Base-by-base conservation (phyloP, 1,139 yeast genomes). In the Lipomyces yarrowii region DNA sequence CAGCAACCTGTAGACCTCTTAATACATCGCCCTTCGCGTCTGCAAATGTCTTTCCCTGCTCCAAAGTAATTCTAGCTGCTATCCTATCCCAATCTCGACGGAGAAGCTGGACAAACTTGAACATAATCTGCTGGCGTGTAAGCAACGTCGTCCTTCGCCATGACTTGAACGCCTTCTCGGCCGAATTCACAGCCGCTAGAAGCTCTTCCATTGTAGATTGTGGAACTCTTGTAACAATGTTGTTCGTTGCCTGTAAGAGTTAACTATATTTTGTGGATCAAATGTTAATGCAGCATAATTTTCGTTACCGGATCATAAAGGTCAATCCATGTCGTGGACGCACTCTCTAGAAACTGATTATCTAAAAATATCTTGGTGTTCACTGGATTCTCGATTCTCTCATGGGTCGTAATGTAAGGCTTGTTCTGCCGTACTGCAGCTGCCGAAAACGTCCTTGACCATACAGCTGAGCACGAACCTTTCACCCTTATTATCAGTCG, bases 1-100 rank as follows among this genome's bases (percentile, higher is more conserved):
- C 96, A 37, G 93, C 94, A 63, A 90, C 93, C 78, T 89, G 96
- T 63, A 89, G 82, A 39, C 96, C 96, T 70, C 96, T 82, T 72
- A 88, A 82, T 52, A 89, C 94, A 75, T 89, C 96, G 35, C 94
- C 94, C 74, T 83, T 80, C 66, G 96, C 94, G 73, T 89, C 94
- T 56, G 85, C 85, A 77, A 88, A 86, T 21, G 94, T 87, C 78
- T 89, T 89, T 63, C 96, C 96, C 78, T 89, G 94, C 78, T 89
- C 94, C 72, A 87, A 81, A 56, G 89, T 91, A 76, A 89, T 89
- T 71, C 86, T 82, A 21, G 86, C 83, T 2, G 96, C 96, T 57
- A 89, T 79, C 68, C 89, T 77, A 76, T 89, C 92, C 87, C 87
- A 85, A 79, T 89, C 87, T 66, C 81, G 84, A 68, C 88, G 83